phyloP scores from a whole-genome alignment of 441 rosid genomes.

The Hura crepitans region DNA sequence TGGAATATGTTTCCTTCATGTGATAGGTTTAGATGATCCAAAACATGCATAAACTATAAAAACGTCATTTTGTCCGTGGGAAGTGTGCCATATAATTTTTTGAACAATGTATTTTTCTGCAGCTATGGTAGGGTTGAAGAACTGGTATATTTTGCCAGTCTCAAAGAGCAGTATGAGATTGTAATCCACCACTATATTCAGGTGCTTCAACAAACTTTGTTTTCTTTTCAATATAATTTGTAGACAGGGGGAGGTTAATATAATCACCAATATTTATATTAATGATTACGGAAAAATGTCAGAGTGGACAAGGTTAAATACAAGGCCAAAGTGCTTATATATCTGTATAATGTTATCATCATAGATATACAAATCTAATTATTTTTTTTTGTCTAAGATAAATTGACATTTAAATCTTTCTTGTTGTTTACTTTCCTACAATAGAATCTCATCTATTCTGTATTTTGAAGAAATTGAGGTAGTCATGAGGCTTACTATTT shows the following conservation, averaged over 20 bases:
- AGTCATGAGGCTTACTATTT: neutral
- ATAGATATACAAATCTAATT: neutral
- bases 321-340: neutral
- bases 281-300: neutral
- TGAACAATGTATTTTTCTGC: conserved; percentile 33
- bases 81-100: conserved; percentile 1
- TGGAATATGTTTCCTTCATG: conserved; percentile 3
- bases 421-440: neutral
- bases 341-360: neutral
- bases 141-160: conserved; percentile 88
- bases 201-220: conserved; percentile 39
- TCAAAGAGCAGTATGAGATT: conserved; percentile 92
- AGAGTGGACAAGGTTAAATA: neutral
- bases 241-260: neutral
- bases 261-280: neutral
- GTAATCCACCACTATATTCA: conserved; percentile 90
- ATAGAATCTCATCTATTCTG: neutral
- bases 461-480: neutral
- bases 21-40: conserved; percentile 3
- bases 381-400: neutral
- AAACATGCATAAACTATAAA: too few species aligned
- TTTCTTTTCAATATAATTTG: neutral
- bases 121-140: conserved; percentile 98
- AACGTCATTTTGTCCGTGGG: conserved; percentile 13
- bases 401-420: neutral